phyloP scores from a whole-genome alignment of 2,329 filamentous ascomycete species.

The Ceratocystis huliohia region DNA sequence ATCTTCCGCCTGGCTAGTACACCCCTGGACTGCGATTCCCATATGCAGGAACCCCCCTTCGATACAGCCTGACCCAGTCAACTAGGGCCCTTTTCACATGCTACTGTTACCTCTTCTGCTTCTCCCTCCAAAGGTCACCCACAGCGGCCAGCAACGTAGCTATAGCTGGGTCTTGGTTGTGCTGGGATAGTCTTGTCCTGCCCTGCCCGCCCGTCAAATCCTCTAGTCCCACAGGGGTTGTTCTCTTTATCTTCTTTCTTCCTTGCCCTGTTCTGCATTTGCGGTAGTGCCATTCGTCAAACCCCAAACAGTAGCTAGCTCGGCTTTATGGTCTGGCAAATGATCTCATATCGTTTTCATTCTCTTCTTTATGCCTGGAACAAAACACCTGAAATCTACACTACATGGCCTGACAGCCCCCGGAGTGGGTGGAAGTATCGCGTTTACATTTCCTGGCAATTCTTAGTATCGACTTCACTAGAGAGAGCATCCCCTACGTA shows the following conservation, averaged over 20 bases:
- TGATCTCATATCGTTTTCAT: constrained; percentile 7
- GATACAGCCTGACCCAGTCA: not conserved
- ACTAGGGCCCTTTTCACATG: constrained; percentile 1
- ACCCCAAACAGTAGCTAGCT: not conserved
- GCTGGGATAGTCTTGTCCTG: not conserved
- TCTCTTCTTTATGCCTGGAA: not conserved
- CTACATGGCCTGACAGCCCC: not conserved
- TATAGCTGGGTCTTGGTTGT: not conserved
- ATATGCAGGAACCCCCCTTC: no score
- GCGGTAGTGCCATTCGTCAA: not conserved
- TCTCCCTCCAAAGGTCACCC: no score
- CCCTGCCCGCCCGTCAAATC: constrained; percentile 7
- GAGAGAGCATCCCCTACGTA: no score
- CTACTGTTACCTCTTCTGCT: no score
- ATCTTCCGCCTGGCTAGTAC: not conserved
- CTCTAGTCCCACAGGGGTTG: not conserved
- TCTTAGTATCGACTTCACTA: no score
- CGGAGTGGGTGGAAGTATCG: no score
- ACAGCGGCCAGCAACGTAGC: not conserved
- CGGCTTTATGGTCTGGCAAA: not conserved
- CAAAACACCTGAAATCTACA: no score
- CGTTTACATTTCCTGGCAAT: no score
- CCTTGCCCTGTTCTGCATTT: not conserved
- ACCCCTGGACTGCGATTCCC: no score
- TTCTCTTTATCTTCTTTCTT: not conserved